Conservation (phyloP, 169 alveolate species). For the Cryptosporidium bovis region DNA sequence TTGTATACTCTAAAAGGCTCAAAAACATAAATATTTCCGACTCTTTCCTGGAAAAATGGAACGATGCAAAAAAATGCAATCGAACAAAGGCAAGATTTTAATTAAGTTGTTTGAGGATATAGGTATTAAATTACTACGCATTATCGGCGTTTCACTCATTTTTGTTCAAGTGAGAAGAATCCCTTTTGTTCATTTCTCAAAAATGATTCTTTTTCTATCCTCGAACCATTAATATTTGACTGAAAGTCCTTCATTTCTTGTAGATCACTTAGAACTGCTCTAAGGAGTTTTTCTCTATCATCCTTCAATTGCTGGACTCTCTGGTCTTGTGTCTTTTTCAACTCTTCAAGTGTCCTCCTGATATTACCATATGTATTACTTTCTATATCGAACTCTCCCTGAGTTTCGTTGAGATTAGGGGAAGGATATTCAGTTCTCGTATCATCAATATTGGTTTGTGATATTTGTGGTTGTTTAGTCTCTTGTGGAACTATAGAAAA, state of each 20-base stretch:
- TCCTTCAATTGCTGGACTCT: constrained; percentile 71
- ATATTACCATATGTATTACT: constrained; percentile 52
- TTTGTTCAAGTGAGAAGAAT: constrained; percentile 46
- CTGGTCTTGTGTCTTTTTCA: constrained; percentile 71
- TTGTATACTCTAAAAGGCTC: constrained; percentile 74
- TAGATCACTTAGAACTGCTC: constrained; percentile 62
- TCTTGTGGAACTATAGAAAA: neutral
- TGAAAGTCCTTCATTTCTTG: constrained; percentile 72
- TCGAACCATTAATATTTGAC: constrained; percentile 8
- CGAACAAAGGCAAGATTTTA: constrained; percentile 73
- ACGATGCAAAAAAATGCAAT: constrained; percentile 37
- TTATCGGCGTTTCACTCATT: neutral
- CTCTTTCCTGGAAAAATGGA: constrained; percentile 67
- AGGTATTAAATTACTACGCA: neutral
- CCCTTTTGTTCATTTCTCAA: constrained; percentile 10
- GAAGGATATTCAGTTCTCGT: constrained; percentile 38
- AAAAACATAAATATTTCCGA: constrained; percentile 51
- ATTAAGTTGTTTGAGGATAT: neutral
- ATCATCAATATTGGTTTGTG: neutral
- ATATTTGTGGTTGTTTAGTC: neutral
- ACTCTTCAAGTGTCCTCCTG: constrained; percentile 62
- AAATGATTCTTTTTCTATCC: constrained; percentile 9
- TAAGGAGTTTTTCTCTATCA: constrained; percentile 59
- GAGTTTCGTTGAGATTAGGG: constrained; percentile 25
- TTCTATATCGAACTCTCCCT: constrained; percentile 30